A percentile compares a stretch with the other conserved stretches of the same genome.
phyloP scores from a whole-genome alignment of 352 stramenopile genomes.

The Phytophthora hybrid region DNA sequence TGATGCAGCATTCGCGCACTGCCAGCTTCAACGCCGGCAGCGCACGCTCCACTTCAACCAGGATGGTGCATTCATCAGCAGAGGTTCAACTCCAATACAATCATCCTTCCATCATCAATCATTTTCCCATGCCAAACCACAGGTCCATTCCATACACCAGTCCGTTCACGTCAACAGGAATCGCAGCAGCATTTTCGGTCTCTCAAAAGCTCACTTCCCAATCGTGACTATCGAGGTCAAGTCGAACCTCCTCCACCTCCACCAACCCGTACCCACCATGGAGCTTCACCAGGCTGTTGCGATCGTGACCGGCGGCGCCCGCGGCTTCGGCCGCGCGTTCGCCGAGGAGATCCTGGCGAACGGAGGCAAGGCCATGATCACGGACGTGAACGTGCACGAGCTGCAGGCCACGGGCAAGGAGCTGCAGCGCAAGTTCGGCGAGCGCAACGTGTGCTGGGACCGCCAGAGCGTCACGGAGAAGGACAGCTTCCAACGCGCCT shows the following conservation, averaged over 20 bases:
- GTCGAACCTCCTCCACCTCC: background rate
- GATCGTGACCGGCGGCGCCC: conserved; percentile 77
- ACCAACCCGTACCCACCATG: conserved; percentile 41
- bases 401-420: conserved; percentile 68
- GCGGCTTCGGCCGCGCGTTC: conserved; percentile 76
- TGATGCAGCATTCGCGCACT: conserved; percentile 23
- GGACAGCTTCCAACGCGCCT: conserved; percentile 66
- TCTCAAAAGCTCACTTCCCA: conserved; percentile 25
- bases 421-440: conserved; percentile 59
- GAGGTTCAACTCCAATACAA: conserved; percentile 13
- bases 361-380: conserved; percentile 77
- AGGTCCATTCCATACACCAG: conserved; percentile 16
- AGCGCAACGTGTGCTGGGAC: conserved; percentile 65
- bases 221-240: conserved; percentile 20
- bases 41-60: conserved; percentile 20
- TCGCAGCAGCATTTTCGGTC: background rate
- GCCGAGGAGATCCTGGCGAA: conserved; percentile 58
- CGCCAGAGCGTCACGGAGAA: conserved; percentile 79
- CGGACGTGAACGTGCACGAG: conserved; percentile 72
- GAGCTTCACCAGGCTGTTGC: conserved; percentile 65
- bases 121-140: background rate
- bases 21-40: conserved; percentile 22
- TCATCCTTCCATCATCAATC: background rate
- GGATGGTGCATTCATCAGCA: background rate
- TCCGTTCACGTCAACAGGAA: conserved; percentile 37